Percentiles rank a stretch among this genome's conserved stretches.
Evolutionary conservation across 345 rosid genomes (phyloP).

Genomic region (rapeseed (Brassica napus)): Da-Ae NC_063446.1:38279501-38280000

Average conservation of each 20-base stretch:
- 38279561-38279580: slow-evolving; percentile 61
- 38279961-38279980: slow-evolving; percentile 31
- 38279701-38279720: slow-evolving; percentile 4
- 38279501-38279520: neutral
- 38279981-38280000: slow-evolving; percentile 27
- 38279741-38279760: neutral
- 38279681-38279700: slow-evolving; percentile 54
- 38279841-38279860: slow-evolving; percentile 15
- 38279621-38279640: slow-evolving; percentile 73
- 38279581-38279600: slow-evolving; percentile 77
- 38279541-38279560: neutral
- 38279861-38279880: slow-evolving; percentile 28
- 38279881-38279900: neutral
- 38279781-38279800: neutral
- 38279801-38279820: too few species aligned
- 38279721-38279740: neutral
- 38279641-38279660: slow-evolving; percentile 72
- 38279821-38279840: slow-evolving; percentile 6
- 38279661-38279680: slow-evolving; percentile 72
- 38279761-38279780: neutral
- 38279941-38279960: slow-evolving; percentile 16
- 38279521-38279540: neutral
- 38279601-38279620: slow-evolving; percentile 65
- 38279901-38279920: slow-evolving; percentile 12
- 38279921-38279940: neutral